Conservation (phyloP, 768 basidiomycete species). For the Tylopilus intermedius region DNA sequence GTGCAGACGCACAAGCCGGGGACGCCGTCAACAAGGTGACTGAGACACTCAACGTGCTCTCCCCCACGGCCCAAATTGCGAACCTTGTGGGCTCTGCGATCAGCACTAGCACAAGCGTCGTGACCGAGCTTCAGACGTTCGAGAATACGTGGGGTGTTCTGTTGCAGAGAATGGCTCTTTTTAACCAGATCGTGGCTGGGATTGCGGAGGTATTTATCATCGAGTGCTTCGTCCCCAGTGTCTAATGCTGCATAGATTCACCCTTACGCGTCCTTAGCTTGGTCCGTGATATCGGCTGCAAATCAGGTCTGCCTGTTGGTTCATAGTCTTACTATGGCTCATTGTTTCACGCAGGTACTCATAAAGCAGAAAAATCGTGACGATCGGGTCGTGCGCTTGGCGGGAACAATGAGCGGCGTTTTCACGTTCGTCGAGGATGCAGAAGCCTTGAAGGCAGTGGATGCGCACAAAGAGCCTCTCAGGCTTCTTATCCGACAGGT, state of each 20-base stretch:
- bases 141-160: constrained; percentile 17
- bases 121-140: constrained; percentile 9
- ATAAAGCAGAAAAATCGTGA: constrained; percentile 18
- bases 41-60: background rate
- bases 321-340: background rate
- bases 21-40: constrained; percentile 8
- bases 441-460: constrained; percentile 4
- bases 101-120: background rate
- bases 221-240: background rate
- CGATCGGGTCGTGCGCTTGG: constrained; percentile 13
- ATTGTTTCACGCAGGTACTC: constrained; percentile 8
- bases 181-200: constrained; percentile 9
- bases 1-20: constrained; percentile 14
- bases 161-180: constrained; percentile 9
- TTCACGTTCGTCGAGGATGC: constrained; percentile 14
- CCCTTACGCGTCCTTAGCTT: constrained; percentile 17
- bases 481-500: constrained; percentile 17
- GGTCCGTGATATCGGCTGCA: constrained; percentile 21
- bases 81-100: background rate
- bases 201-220: constrained; percentile 12
- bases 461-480: constrained; percentile 7
- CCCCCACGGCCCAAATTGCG: background rate
- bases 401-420: constrained; percentile 12
- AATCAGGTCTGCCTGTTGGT: constrained; percentile 9
- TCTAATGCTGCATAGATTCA: constrained; percentile 11